phyloP scores from a whole-genome alignment of 176 grass and related monocot species.

The Phyllostachys edulis region DNA sequence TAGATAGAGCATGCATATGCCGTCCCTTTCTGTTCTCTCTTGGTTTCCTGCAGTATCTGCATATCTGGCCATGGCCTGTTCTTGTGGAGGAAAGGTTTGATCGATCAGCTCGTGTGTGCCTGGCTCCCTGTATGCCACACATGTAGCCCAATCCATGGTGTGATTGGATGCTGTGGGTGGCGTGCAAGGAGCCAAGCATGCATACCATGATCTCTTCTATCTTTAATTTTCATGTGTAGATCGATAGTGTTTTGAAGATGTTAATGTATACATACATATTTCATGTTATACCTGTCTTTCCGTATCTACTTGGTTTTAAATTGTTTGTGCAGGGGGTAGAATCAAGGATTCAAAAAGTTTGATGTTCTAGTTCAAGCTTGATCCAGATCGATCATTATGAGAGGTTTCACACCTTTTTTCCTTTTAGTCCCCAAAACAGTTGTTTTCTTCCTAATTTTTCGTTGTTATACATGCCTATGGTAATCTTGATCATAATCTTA shows the following conservation, averaged over 20 bases:
- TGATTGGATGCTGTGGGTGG: conserved; percentile 97
- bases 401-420: not conserved
- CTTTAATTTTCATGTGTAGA: not conserved
- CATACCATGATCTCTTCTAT: conserved; percentile 32
- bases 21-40: not conserved
- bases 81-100: conserved; percentile 22
- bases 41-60: not conserved
- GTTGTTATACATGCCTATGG: not conserved
- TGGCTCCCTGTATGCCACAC: conserved; percentile 99
- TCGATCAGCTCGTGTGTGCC: conserved; percentile 57
- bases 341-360: not conserved
- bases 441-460: not conserved
- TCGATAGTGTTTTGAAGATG: not conserved
- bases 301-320: not conserved
- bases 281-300: not conserved
- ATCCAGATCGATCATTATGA: not conserved
- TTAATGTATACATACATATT: conserved; percentile 7
- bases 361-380: conserved; percentile 9
- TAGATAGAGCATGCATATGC: not conserved
- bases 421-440: not conserved
- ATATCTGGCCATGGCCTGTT: not conserved
- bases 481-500: not conserved
- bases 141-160: conserved; percentile 72
- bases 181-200: conserved; percentile 99
- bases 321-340: conserved; percentile 14